Conservation (phyloP, 2,329 filamentous ascomycete species). For the Cadophora gregata region DNA sequence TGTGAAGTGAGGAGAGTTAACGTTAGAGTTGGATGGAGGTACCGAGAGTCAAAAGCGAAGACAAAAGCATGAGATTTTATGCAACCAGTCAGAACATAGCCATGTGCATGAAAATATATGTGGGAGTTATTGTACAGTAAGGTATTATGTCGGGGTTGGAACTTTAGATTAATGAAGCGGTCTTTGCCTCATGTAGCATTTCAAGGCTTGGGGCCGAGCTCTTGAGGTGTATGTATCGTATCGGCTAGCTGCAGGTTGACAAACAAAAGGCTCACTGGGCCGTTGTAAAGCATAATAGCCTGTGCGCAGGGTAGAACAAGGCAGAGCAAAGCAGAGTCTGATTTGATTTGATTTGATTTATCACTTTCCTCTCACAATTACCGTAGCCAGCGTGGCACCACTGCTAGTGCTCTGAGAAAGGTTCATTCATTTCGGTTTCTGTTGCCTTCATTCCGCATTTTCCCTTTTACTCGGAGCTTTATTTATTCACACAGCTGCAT, state of each 20-base stretch:
- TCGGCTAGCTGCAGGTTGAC: constrained; percentile 36
- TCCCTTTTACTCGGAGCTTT: background rate
- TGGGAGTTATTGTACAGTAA: constrained; percentile 14
- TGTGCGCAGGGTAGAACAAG: constrained; percentile 21
- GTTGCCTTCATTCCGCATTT: constrained; percentile 5
- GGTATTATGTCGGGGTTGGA: constrained; percentile 10
- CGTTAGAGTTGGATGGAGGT: background rate
- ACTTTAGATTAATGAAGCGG: constrained; percentile 23
- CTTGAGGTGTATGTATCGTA: constrained; percentile 15
- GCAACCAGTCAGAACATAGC: background rate
- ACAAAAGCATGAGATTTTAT: background rate
- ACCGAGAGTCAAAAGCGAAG: background rate
- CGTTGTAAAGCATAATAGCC: constrained; percentile 34
- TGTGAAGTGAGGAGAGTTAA: background rate
- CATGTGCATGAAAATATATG: background rate
- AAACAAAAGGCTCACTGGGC: constrained; percentile 31
- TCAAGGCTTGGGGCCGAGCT: constrained; percentile 22
- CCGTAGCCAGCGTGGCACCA: background rate
- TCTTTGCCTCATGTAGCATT: constrained; percentile 21
- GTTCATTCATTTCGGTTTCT: constrained; percentile 11
- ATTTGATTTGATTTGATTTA: constrained; percentile 29
- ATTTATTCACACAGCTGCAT: background rate
- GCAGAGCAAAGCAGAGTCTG: background rate
- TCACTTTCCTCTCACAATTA: constrained; percentile 17
- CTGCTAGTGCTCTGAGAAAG: background rate